Conservation (phyloP, 2,329 filamentous ascomycete genomes). For the Trichoderma sp. region DNA sequence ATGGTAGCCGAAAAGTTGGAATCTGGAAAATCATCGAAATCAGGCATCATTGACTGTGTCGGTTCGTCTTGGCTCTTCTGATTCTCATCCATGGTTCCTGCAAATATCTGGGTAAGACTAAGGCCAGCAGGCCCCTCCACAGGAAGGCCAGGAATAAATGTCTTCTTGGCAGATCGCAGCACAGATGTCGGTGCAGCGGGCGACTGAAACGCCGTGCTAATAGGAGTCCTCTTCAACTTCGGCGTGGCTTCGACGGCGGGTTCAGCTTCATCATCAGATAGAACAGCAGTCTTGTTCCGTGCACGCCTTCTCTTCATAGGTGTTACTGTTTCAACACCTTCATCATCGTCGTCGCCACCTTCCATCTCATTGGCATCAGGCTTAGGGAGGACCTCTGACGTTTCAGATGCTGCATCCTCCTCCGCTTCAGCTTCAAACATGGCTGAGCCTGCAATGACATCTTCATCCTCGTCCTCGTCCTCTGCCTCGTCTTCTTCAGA, state of each 20-base stretch:
- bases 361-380: conserved; percentile 32
- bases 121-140: conserved; percentile 61
- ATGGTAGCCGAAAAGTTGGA: conserved; percentile 61
- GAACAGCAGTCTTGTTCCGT: conserved; percentile 50
- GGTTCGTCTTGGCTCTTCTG: conserved; percentile 39
- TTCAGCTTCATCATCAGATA: conserved; percentile 60
- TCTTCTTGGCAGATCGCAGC: conserved; percentile 66
- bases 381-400: conserved; percentile 26
- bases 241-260: conserved; percentile 45
- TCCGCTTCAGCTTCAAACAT: conserved; percentile 43
- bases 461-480: conserved; percentile 35
- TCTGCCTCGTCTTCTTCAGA: conserved; percentile 43
- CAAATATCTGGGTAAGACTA: conserved; percentile 86
- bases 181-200: conserved; percentile 61
- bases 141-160: conserved; percentile 67
- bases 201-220: conserved; percentile 44
- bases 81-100: conserved; percentile 77
- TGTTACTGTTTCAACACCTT: conserved; percentile 40
- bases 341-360: conserved; percentile 31
- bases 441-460: conserved; percentile 7
- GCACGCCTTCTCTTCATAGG: conserved; percentile 44
- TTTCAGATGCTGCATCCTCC: conserved; percentile 40
- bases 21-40: conserved; percentile 55
- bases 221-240: conserved; percentile 46
- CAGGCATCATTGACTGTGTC: conserved; percentile 54